Evolutionary conservation across 352 stramenopile genomes (phyloP).

Genomic region (Globisporangium acanthophoron): DNA sequence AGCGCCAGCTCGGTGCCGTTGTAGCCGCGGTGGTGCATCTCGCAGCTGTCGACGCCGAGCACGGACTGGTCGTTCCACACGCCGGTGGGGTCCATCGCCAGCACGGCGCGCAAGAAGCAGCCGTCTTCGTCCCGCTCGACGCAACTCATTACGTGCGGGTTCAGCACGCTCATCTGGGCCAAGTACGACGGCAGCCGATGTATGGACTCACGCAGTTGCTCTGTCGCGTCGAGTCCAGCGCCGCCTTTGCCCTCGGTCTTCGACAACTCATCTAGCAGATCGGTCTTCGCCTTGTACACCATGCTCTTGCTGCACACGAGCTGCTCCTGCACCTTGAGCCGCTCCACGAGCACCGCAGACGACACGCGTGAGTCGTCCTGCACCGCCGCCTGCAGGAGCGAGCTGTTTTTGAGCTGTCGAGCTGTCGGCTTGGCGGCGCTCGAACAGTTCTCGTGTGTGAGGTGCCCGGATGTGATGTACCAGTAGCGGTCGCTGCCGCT

Average conservation of each 20-base stretch:
- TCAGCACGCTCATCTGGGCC: conserved; percentile 25
- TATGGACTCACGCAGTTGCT: conserved; percentile 1
- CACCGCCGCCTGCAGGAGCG: conserved; percentile 34
- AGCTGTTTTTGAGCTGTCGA: conserved; percentile 35
- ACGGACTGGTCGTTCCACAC: conserved; percentile 39
- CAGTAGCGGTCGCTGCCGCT: conserved; percentile 19
- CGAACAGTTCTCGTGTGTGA: conserved; percentile 32
- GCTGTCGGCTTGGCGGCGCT: conserved; percentile 35
- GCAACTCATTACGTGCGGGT: conserved; percentile 24
- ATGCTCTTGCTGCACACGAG: conserved; percentile 48
- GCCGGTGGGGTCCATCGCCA: conserved; percentile 33
- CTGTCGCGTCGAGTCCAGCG: conserved; percentile 3
- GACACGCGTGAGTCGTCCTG: conserved; percentile 35
- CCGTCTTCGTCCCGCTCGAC: conserved; percentile 24
- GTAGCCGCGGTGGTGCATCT: conserved; percentile 22
- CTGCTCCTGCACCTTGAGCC: conserved; percentile 20
- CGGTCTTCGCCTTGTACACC: conserved; percentile 52
- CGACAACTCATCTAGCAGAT: conserved; percentile 33
- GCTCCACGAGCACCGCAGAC: conserved; percentile 30
- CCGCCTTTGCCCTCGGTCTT: conserved; percentile 1
- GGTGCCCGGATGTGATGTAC: conserved; percentile 47
- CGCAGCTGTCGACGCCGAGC: conserved; percentile 29
- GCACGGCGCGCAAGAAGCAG: conserved; percentile 25
- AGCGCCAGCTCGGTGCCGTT: conserved; percentile 30
- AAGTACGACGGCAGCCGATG: conserved; percentile 41